These are phyloP conservation scores for Xerocomus spinulosus DNA, from an alignment of 768 basidiomycete species.

Conservation along the genomic window DNA sequence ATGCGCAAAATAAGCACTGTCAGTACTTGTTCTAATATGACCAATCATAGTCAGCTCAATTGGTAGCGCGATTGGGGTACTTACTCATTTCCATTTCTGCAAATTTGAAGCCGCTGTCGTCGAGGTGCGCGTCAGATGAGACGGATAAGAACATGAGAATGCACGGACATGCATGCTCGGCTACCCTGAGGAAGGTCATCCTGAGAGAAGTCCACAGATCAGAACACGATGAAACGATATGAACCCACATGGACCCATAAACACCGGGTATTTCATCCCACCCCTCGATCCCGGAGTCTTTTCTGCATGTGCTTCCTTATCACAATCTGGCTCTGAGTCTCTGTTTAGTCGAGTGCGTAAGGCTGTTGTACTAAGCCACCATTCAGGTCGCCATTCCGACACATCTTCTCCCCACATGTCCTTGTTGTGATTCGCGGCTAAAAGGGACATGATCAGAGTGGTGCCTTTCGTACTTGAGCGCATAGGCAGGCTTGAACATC, in stretches of 20 bases:
- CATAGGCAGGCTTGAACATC: slow-evolving; percentile 32
- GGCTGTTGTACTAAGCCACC: slow-evolving; percentile 44
- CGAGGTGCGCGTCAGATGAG: background rate
- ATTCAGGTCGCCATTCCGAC: slow-evolving; percentile 49
- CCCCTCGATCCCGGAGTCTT: slow-evolving; percentile 15
- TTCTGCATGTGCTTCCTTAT: background rate
- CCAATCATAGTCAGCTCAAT: slow-evolving; percentile 1
- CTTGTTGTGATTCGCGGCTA: slow-evolving; percentile 44
- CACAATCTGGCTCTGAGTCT: background rate
- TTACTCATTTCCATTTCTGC: slow-evolving; percentile 55
- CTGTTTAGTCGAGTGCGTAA: slow-evolving; percentile 9
- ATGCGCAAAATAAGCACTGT: slow-evolving; percentile 32
- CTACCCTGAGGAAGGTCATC: slow-evolving; percentile 56
- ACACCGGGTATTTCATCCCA: slow-evolving; percentile 43
- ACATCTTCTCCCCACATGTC: slow-evolving; percentile 49
- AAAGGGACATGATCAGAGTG: slow-evolving; percentile 45
- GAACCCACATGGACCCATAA: slow-evolving; percentile 46
- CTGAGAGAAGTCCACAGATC: slow-evolving; percentile 26
- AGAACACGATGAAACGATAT: background rate
- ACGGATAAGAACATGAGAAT: background rate
- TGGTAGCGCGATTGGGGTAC: slow-evolving; percentile 8
- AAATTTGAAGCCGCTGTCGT: slow-evolving; percentile 44
- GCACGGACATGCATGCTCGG: slow-evolving; percentile 46
- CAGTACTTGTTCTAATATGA: slow-evolving; percentile 37
- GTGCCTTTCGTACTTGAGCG: slow-evolving; percentile 37